Evolutionary conservation across 352 stramenopile genomes (phyloP), one percentile per base, ranked within the genome.

Genomic region (Pythium monospermum): DNA sequence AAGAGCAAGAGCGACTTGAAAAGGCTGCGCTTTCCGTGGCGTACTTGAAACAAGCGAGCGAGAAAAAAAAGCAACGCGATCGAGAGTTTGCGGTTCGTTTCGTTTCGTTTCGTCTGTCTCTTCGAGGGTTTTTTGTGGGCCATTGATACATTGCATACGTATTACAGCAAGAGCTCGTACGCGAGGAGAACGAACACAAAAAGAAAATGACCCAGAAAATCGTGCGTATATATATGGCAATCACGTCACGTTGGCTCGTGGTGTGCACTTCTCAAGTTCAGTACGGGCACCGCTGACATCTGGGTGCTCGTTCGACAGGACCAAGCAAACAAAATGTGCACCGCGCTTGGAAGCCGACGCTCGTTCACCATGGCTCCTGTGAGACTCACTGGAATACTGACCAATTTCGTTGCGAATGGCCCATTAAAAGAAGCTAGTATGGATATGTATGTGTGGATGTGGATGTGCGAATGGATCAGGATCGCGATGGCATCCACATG

Each of bases 141-240:
- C n/a, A n/a, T n/a, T n/a, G n/a, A n/a, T n/a, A 52, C 27, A 22
- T 32, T 22, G 30, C 22, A 21, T 32, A 30, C 25, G 16, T 12
- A 13, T 31, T 21, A 16, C 25, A 87, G 78, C 63, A 63, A 23
- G 69, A 86, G 18, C 70, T 87, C 12, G 53, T 68, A 26, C 73
- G 76, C 11, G 71, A 87, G 57, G 76, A 90, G 35, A 65, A 39
- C 15, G 78, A 86, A 28, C 84, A 83, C 46, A 74, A 73, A 44
- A 85, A 83, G 63, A 87, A 84, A 52, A 86, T 87, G 44, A 66
- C 64, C 4, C 72, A 79, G 47, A 87, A 90, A 52, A 86, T 87
- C 36, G 71, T 82, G 43, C 32, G 66, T 32, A 19, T 21, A 4
- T 35, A 13, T 13, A 13, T 35, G 30, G 13, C 7, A 35, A n/a